Evolutionary conservation across 2,329 filamentous ascomycete genomes (phyloP).

Genomic region (Lasiodiplodia citricola): DNA sequence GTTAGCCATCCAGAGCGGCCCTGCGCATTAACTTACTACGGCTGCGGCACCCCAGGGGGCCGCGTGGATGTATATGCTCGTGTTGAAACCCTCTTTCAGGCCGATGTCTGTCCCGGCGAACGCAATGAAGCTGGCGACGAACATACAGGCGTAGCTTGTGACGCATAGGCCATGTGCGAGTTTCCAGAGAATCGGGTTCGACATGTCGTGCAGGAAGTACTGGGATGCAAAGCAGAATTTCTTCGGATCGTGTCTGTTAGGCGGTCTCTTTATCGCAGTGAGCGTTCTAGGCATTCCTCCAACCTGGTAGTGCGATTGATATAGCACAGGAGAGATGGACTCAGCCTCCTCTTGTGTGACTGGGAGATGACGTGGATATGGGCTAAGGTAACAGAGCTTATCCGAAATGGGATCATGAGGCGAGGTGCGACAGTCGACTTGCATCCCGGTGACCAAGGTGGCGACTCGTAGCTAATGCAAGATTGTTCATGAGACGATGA

Average conservation of each 20-base stretch:
- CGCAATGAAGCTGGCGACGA: not conserved
- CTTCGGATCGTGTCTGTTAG: not conserved
- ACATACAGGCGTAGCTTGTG: not conserved
- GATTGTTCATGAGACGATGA: no score
- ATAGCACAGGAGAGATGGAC: not conserved
- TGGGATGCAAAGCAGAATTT: not conserved
- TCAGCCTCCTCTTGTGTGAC: not conserved
- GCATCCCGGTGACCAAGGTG: no score
- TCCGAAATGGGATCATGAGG: no score
- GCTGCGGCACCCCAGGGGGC: not conserved
- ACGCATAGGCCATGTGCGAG: not conserved
- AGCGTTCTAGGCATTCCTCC: not conserved
- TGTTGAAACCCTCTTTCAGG: not conserved
- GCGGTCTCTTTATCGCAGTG: not conserved
- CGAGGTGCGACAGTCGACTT: no score
- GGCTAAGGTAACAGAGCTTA: no score
- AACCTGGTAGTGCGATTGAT: not conserved
- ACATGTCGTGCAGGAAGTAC: not conserved
- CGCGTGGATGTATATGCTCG: not conserved
- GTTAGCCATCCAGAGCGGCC: not conserved
- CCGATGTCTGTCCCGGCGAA: not conserved
- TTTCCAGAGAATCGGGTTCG: not conserved
- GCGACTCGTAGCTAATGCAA: no score
- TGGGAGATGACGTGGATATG: no score
- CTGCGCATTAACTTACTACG: not conserved